Conservation (phyloP, 495 filamentous ascomycete genomes). For the Penicillium salamii region DNA sequence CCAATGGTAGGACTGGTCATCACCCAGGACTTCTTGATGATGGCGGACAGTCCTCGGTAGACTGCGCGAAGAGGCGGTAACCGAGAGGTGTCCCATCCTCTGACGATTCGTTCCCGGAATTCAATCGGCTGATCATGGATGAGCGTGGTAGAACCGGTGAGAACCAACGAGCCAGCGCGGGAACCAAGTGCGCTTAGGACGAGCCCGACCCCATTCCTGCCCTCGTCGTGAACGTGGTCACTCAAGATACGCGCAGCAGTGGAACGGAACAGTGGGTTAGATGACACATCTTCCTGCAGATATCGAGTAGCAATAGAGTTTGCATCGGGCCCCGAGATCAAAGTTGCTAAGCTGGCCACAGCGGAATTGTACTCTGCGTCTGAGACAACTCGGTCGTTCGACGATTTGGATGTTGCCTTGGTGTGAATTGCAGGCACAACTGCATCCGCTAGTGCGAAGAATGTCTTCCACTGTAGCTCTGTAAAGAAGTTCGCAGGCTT, state of each 20-base stretch:
- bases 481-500: constrained; percentile 40
- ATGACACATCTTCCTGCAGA: constrained; percentile 48
- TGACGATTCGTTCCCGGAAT: constrained; percentile 58
- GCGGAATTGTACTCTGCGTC: constrained; percentile 33
- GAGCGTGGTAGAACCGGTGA: constrained; percentile 62
- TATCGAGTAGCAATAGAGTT: constrained; percentile 37
- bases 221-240: constrained; percentile 43
- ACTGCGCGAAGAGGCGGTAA: constrained; percentile 55
- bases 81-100: constrained; percentile 56
- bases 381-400: constrained; percentile 33
- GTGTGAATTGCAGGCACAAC: constrained; percentile 51
- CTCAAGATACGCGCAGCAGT: constrained; percentile 43
- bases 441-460: constrained; percentile 54
- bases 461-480: constrained; percentile 52
- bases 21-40: constrained; percentile 59
- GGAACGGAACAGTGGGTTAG: constrained; percentile 44
- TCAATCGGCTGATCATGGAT: constrained; percentile 61
- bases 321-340: constrained; percentile 30
- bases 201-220: constrained; percentile 46
- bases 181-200: constrained; percentile 57
- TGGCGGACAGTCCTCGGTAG: constrained; percentile 51
- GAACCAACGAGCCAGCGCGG: constrained; percentile 61
- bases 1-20: constrained; percentile 55
- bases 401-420: constrained; percentile 20
- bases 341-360: constrained; percentile 22